phyloP scores from a whole-genome alignment of 495 filamentous ascomycete genomes.

The Hyaloscypha hepaticicola region DNA sequence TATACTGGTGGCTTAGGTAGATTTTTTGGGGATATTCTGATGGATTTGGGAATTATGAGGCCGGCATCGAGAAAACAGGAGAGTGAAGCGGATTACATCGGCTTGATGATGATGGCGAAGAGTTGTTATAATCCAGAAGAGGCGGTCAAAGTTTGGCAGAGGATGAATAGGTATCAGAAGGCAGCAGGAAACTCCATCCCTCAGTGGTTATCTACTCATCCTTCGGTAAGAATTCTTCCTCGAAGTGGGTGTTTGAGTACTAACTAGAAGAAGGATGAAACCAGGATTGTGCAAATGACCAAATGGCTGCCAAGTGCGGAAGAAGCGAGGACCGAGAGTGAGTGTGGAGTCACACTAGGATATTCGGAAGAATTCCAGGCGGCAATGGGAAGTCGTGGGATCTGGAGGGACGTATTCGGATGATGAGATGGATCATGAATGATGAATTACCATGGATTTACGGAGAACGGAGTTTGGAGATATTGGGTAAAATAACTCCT shows the following conservation, averaged over 20 bases:
- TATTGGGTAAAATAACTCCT: not conserved
- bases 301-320: constrained; percentile 63
- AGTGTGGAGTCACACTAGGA: constrained; percentile 41
- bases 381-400: not conserved
- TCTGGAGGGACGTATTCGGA: not conserved
- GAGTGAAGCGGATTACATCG: constrained; percentile 82
- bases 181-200: constrained; percentile 47
- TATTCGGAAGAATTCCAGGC: constrained; percentile 22
- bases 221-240: constrained; percentile 55
- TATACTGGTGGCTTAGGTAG: constrained; percentile 66
- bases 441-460: not conserved
- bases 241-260: not conserved
- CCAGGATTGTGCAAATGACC: constrained; percentile 67
- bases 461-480: not conserved
- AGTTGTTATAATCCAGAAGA: constrained; percentile 69
- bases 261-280: constrained; percentile 52
- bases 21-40: constrained; percentile 45
- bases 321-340: constrained; percentile 50
- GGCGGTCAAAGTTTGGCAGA: constrained; percentile 70
- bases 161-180: constrained; percentile 67
- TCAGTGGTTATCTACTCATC: constrained; percentile 85
- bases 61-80: constrained; percentile 69
- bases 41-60: constrained; percentile 63
- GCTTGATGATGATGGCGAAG: constrained; percentile 65
- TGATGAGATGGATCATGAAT: not conserved